Conservation (phyloP, 2,329 filamentous ascomycete species). For the Exophiala oligosperma region DNA sequence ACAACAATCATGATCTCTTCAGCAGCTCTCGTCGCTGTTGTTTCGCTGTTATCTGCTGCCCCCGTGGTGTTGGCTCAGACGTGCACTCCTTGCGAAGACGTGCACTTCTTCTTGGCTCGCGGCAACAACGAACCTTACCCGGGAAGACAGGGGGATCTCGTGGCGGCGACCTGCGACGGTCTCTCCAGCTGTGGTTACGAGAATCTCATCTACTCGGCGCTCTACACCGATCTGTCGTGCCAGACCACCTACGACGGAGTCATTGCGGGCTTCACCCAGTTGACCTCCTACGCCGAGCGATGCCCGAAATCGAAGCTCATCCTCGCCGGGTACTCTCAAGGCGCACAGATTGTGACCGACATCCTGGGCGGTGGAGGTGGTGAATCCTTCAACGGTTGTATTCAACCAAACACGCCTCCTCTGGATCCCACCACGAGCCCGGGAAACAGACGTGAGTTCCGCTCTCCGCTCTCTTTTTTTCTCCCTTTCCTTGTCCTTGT, state of each 20-base stretch:
- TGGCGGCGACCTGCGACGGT: constrained; percentile 5
- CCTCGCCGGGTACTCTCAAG: constrained; percentile 35
- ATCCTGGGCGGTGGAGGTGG: constrained; percentile 31
- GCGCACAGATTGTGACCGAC: constrained; percentile 34
- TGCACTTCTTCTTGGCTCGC: constrained; percentile 17
- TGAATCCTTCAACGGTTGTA: not conserved
- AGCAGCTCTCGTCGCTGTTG: not conserved
- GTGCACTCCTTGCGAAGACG: constrained; percentile 10
- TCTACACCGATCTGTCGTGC: constrained; percentile 2
- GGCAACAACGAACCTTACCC: constrained; percentile 18
- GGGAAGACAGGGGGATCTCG: constrained; percentile 10
- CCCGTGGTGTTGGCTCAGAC: not conserved
- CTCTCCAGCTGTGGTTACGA: constrained; percentile 16
- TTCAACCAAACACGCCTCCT: not conserved
- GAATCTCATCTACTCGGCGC: constrained; percentile 6
- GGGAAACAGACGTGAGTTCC: constrained; percentile 5
- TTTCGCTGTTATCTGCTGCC: not conserved
- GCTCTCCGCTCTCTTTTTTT: not conserved
- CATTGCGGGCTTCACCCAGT: constrained; percentile 2
- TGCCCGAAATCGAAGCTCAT: constrained; percentile 34
- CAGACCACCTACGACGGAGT: not conserved
- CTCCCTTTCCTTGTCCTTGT: not conserved
- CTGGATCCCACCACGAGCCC: constrained; percentile 3
- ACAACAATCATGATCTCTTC: not conserved
- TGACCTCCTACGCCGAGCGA: constrained; percentile 5